phyloP scores from a whole-genome alignment of 176 grass and related monocot species.

The Carex cristatella region DNA sequence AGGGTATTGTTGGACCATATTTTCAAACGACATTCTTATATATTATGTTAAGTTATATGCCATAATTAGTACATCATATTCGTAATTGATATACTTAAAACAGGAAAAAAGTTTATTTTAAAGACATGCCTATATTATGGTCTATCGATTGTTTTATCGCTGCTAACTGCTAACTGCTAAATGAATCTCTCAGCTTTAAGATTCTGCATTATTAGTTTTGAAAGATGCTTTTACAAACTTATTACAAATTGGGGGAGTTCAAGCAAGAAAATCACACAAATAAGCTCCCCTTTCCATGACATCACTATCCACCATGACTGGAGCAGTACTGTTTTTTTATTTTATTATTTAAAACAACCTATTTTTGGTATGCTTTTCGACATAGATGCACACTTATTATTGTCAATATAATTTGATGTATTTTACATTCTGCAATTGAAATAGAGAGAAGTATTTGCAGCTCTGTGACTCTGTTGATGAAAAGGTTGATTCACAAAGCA shows the following conservation, averaged over 20 bases:
- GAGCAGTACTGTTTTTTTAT: background rate
- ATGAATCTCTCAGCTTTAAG: background rate
- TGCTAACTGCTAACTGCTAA: background rate
- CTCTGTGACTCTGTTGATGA: conserved; percentile 95
- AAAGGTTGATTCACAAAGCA: conserved; percentile 79
- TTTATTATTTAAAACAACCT: background rate
- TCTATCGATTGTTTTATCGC: background rate
- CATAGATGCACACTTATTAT: background rate
- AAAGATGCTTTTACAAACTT: background rate
- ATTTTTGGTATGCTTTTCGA: background rate
- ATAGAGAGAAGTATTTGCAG: conserved; percentile 94
- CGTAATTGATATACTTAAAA: background rate
- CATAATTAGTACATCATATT: background rate
- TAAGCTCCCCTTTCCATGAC: background rate
- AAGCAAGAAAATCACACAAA: background rate
- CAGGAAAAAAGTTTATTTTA: background rate
- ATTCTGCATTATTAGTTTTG: background rate
- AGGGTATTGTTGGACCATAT: no score
- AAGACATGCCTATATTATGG: background rate
- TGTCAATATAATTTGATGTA: background rate
- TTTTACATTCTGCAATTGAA: conserved; percentile 19
- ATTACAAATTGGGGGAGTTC: background rate
- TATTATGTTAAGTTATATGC: background rate
- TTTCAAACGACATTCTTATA: background rate
- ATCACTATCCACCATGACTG: background rate